Evolutionary conservation across 768 basidiomycete genomes (phyloP).

Genomic region (Leucocoprinus sp.): DNA sequence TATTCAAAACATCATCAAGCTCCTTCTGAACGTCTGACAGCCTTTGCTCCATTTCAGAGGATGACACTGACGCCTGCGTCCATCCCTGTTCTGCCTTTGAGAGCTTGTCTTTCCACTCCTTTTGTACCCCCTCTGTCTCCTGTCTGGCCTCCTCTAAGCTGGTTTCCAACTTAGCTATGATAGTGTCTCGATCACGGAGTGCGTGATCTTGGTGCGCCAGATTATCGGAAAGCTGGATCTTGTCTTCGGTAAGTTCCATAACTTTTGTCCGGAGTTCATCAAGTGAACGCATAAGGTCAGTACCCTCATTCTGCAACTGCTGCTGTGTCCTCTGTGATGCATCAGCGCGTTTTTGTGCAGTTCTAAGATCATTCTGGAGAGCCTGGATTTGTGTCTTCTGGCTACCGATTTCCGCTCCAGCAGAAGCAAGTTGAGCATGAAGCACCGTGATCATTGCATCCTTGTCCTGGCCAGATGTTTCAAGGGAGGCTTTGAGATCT

Average conservation of each 20-base stretch:
- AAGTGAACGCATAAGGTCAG: slow-evolving; percentile 68
- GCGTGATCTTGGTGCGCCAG: slow-evolving; percentile 47
- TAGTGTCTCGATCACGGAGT: slow-evolving; percentile 45
- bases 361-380: slow-evolving; percentile 57
- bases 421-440: slow-evolving; percentile 50
- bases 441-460: slow-evolving; percentile 42
- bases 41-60: slow-evolving; percentile 53
- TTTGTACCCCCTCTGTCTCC: slow-evolving; percentile 38
- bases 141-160: slow-evolving; percentile 47
- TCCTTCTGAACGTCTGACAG: slow-evolving; percentile 57
- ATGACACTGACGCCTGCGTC: slow-evolving; percentile 36
- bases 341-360: slow-evolving; percentile 58
- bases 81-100: slow-evolving; percentile 46
- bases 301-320: slow-evolving; percentile 71
- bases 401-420: slow-evolving; percentile 43
- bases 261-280: slow-evolving; percentile 85
- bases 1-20: slow-evolving; percentile 44
- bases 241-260: slow-evolving; percentile 67
- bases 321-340: slow-evolving; percentile 67
- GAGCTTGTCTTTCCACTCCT: slow-evolving; percentile 36
- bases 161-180: slow-evolving; percentile 55
- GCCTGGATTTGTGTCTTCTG: slow-evolving; percentile 51
- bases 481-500: slow-evolving; percentile 42
- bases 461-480: slow-evolving; percentile 36
- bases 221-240: slow-evolving; percentile 61